These are phyloP conservation scores for Fraxinus sp. DNA, from an alignment of 305 asterid genomes.

Conservation along the genomic window DNA sequence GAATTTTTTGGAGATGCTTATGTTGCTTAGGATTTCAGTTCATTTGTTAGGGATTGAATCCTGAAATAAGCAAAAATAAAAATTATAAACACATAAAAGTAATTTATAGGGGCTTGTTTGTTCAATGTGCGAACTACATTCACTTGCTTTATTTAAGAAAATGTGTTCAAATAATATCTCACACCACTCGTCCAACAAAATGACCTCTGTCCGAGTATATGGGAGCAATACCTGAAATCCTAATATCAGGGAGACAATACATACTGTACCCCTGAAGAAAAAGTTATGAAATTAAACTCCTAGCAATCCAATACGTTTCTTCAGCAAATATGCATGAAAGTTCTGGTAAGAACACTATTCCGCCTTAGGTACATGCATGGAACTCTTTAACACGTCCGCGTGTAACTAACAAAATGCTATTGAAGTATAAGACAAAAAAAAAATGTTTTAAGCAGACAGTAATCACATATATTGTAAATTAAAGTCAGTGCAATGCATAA, in stretches of 20 bases:
- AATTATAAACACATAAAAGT: background rate
- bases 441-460: background rate
- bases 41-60: background rate
- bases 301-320: background rate
- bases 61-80: background rate
- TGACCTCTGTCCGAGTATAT: too few species aligned
- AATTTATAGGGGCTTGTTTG: background rate
- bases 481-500: background rate
- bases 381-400: background rate
- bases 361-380: background rate
- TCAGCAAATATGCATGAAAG: background rate
- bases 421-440: background rate
- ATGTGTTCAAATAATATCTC: background rate
- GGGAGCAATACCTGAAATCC: background rate
- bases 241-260: background rate
- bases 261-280: background rate
- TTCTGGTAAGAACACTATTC: background rate
- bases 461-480: background rate
- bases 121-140: background rate
- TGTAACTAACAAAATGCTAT: background rate
- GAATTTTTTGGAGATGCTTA: background rate
- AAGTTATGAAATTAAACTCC: background rate
- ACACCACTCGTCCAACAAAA: background rate
- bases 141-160: background rate
- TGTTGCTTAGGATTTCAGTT: background rate